Conservation (phyloP, 2,329 filamentous ascomycete genomes). For the Aspergillus felis region DNA sequence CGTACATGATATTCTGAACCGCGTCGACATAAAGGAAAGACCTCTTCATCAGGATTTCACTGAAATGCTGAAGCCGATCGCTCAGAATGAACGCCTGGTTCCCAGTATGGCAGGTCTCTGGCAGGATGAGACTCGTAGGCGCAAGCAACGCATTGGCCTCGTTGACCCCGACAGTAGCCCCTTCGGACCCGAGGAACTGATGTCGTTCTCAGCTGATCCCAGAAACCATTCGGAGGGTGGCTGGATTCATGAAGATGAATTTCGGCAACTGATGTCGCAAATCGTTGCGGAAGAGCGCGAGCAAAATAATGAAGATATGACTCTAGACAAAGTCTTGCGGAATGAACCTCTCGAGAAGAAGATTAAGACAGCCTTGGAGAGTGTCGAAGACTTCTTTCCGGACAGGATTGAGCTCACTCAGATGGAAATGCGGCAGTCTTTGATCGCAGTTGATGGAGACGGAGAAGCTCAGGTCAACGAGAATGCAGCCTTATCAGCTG, state of each 20-base stretch:
- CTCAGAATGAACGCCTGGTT: constrained; percentile 73
- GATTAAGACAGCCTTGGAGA: constrained; percentile 75
- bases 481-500: constrained; percentile 50
- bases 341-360: constrained; percentile 50
- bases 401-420: constrained; percentile 49
- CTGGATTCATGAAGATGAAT: constrained; percentile 93
- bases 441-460: constrained; percentile 6
- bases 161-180: constrained; percentile 64
- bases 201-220: constrained; percentile 83
- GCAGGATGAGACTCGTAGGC: constrained; percentile 79
- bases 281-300: constrained; percentile 63
- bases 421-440: constrained; percentile 14
- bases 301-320: constrained; percentile 41
- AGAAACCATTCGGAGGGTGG: constrained; percentile 68
- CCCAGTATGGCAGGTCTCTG: constrained; percentile 92
- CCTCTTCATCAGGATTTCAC: constrained; percentile 81
- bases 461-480: constrained; percentile 61
- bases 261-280: constrained; percentile 59
- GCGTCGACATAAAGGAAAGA: constrained; percentile 70
- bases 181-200: constrained; percentile 74
- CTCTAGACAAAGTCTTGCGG: constrained; percentile 65
- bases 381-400: constrained; percentile 82
- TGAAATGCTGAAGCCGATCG: constrained; percentile 63
- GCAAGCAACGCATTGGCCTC: constrained; percentile 68
- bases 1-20: constrained; percentile 82